Evolutionary conservation across 2,329 filamentous ascomycete genomes (phyloP).

Genomic region (Emericellopsis atlantica): DNA sequence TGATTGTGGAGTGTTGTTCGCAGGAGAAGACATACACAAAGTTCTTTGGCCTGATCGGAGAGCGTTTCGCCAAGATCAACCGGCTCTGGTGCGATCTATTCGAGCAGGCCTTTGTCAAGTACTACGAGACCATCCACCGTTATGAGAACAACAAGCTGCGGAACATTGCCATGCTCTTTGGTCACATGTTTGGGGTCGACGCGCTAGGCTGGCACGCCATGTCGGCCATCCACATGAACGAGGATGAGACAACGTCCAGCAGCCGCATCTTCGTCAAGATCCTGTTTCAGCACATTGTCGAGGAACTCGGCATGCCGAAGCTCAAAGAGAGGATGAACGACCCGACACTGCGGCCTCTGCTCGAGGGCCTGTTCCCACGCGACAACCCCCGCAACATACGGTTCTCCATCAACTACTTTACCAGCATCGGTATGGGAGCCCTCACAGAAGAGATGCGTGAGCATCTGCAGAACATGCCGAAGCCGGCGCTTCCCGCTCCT

Average conservation of each 20-base stretch:
- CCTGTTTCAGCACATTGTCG: constrained; percentile 80
- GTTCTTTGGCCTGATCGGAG: constrained; percentile 89
- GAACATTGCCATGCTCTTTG: constrained; percentile 92
- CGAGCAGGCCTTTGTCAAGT: constrained; percentile 78
- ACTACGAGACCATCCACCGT: constrained; percentile 95
- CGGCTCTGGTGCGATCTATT: constrained; percentile 90
- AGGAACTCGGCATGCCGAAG: constrained; percentile 74
- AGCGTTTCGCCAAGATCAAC: constrained; percentile 93
- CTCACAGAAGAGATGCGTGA: constrained; percentile 94
- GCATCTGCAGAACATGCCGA: constrained; percentile 77
- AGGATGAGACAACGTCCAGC: constrained; percentile 92
- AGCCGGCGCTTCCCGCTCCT: constrained; percentile 63
- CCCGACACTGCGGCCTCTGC: constrained; percentile 62
- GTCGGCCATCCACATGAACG: constrained; percentile 75
- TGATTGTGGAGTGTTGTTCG: constrained; percentile 94
- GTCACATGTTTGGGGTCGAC: constrained; percentile 77
- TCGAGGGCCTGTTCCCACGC: constrained; percentile 78
- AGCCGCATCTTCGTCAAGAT: constrained; percentile 99
- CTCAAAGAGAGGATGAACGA: constrained; percentile 67
- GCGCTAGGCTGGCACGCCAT: constrained; percentile 88
- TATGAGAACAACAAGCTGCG: constrained; percentile 92
- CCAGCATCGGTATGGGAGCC: constrained; percentile 88
- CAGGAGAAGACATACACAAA: constrained; percentile 97
- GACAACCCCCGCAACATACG: constrained; percentile 84
- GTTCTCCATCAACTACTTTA: constrained; percentile 99